Evolutionary conservation across 176 grass and related monocot genomes (phyloP), one percentile per base, ranked within the genome.

Genomic region (Urochloa ruziziensis): DNA sequence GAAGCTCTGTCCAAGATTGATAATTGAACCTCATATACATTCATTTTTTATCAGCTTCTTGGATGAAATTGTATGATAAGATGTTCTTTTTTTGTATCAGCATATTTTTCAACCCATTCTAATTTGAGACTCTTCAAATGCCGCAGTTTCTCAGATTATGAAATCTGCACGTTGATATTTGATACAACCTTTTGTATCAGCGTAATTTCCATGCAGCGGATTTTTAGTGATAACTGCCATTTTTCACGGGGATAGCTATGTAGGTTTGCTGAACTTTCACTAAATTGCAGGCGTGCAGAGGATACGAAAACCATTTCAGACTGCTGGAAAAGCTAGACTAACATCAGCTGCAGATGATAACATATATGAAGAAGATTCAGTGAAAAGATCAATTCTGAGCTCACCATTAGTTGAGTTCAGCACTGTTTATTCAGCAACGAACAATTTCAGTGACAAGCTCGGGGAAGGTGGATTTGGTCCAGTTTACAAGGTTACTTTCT

Each of bases 381-480:
- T 75, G 19, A 34, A 89, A 67, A 61, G 82, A 79, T 49, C 33
- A 3, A 46, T 58, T 82, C 63, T 87, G 63, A 80, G 47, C 67
- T 90, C 85, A 43, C 85, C 82, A 54, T 84, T 88, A 51, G 49
- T 95, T 63, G 90, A 95, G 57, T 91, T 95, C 57, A 84, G 78
- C 60, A 92, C 33, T 33, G 42, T 95, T 62, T 74, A 24, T 81
- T 37, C 77, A 82, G 94, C 86, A 23, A 93, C 94, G 1, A 89
- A 85, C 62, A 93, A 96, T 70, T 96, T 96, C 64, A 89, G 39
- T 0, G 58, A 89, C 60, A 89, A 91, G 54, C 94, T 96, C 69
- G 94, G 94, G 0, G 83, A 81, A 67, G 94, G 94, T 57, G 94
- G 91, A 64, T 96, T 96, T 48, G 94, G 94, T 77, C 61, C 88